Evolutionary conservation across 495 filamentous ascomycete genomes (phyloP).

Genomic region (Aspergillus asperescens): DNA sequence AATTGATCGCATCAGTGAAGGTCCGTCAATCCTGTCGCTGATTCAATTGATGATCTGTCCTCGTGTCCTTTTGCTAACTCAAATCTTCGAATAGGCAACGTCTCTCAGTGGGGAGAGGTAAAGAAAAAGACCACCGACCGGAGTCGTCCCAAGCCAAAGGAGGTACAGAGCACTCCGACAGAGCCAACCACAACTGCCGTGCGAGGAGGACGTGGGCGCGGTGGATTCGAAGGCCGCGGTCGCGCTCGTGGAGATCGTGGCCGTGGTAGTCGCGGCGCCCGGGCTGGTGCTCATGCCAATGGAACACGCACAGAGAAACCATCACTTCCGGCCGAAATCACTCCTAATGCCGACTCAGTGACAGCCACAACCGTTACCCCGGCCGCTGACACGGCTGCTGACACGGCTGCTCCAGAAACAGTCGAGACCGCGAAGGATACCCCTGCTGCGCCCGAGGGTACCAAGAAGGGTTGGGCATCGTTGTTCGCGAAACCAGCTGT

Average conservation of each 20-base stretch:
- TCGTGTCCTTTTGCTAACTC: constrained; percentile 10
- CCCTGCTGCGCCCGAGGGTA: constrained; percentile 38
- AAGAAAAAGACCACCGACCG: constrained; percentile 86
- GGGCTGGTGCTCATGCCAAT: constrained; percentile 54
- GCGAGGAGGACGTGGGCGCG: constrained; percentile 62
- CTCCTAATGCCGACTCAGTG: constrained; percentile 42
- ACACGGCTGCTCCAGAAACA: constrained; percentile 26
- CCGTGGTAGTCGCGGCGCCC: constrained; percentile 68
- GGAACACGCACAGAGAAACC: constrained; percentile 43
- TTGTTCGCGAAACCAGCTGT: constrained; percentile 51
- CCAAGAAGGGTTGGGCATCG: constrained; percentile 60
- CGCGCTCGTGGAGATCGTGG: constrained; percentile 71
- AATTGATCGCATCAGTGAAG: constrained; percentile 86
- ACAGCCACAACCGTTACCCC: constrained; percentile 21
- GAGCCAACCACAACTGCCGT: constrained; percentile 41
- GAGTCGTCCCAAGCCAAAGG: constrained; percentile 76
- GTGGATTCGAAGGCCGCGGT: constrained; percentile 59
- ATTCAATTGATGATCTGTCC: background rate
- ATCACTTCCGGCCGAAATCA: constrained; percentile 33
- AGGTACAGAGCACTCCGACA: constrained; percentile 51
- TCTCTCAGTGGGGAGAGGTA: constrained; percentile 93
- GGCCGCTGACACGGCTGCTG: constrained; percentile 21
- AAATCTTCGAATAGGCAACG: constrained; percentile 56
- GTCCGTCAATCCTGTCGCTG: constrained; percentile 38
- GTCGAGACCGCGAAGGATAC: constrained; percentile 30